Conservation (phyloP, 805 yeast genomes). For the Kodamaea restingae region DNA sequence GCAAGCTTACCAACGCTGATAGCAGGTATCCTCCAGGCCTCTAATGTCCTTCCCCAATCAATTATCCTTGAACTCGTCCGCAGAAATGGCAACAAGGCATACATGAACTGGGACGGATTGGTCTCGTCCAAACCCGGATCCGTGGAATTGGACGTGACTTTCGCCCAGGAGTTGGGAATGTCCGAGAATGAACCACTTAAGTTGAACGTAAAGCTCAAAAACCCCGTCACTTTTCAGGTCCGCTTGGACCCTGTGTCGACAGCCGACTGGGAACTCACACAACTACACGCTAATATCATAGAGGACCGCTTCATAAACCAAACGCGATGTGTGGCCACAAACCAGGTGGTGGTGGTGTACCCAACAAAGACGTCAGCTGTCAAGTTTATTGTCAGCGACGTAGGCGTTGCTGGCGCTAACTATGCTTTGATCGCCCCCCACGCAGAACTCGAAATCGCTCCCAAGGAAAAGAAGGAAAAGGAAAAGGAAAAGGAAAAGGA, state of each 20-base stretch:
- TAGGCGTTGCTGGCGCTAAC: conserved; percentile 39
- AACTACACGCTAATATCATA: conserved; percentile 69
- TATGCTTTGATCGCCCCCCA: conserved; percentile 56
- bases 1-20: conserved; percentile 52
- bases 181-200: conserved; percentile 36
- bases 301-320: conserved; percentile 76
- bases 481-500: conserved; percentile 11
- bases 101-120: conserved; percentile 69
- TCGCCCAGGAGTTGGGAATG: conserved; percentile 52
- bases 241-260: conserved; percentile 73
- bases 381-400: conserved; percentile 45
- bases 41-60: conserved; percentile 54
- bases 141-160: conserved; percentile 64
- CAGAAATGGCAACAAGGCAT: conserved; percentile 24
- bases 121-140: conserved; percentile 26
- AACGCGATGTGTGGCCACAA: conserved; percentile 64
- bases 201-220: conserved; percentile 38
- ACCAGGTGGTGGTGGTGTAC: conserved; percentile 62
- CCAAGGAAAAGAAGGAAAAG: conserved; percentile 35
- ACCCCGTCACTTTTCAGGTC: conserved; percentile 53
- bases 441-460: conserved; percentile 75
- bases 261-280: conserved; percentile 89
- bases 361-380: conserved; percentile 62
- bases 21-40: conserved; percentile 43
- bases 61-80: conserved; percentile 48